Evolutionary conservation across 345 rosid species (phyloP).

Genomic region (Brassica nigra): DNA sequence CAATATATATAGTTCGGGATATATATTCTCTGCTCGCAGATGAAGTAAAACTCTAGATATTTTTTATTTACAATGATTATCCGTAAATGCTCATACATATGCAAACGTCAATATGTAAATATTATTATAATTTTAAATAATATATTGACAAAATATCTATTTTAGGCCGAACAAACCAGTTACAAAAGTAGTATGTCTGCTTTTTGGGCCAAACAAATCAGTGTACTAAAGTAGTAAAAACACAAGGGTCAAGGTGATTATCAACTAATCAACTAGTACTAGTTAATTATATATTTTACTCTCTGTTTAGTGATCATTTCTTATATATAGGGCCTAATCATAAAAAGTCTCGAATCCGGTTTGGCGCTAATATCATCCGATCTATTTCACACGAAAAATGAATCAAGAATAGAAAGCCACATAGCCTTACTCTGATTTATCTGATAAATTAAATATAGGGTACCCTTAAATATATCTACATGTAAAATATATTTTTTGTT

Average conservation of each 20-base stretch:
- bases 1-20: too few species aligned
- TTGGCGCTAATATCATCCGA: background rate
- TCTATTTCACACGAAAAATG: background rate
- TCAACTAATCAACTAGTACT: background rate
- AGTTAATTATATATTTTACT: background rate
- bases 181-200: conserved; percentile 2
- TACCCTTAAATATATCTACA: background rate
- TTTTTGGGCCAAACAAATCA: conserved; percentile 6
- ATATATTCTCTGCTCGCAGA: too few species aligned
- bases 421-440: background rate
- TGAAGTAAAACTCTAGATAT: background rate
- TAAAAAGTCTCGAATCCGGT: background rate
- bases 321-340: background rate
- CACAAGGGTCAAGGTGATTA: conserved; percentile 12
- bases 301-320: background rate
- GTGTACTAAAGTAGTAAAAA: background rate
- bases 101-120: background rate
- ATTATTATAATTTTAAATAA: background rate
- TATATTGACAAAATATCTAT: conserved; percentile 23
- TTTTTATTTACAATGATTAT: background rate
- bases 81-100: background rate
- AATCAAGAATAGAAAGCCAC: background rate
- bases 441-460: background rate
- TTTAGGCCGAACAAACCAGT: conserved; percentile 11
- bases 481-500: background rate